Percentiles rank a stretch among this genome's conserved stretches.
These are phyloP conservation scores for Microdochium paspali DNA, from an alignment of 2,329 filamentous ascomycete genomes.

Conservation along the genomic window DNA sequence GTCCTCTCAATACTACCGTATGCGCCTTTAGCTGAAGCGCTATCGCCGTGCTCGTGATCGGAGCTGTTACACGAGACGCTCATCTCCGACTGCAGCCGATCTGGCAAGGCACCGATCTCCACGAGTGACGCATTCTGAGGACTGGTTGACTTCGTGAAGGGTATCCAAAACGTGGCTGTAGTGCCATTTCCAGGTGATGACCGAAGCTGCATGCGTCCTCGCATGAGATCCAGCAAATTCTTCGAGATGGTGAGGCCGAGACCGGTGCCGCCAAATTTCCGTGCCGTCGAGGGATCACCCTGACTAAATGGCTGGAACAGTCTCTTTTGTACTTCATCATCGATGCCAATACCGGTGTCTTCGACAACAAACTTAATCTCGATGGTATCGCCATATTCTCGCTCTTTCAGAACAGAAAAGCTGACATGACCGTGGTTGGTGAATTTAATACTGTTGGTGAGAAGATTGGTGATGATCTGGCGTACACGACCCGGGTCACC, in stretches of 20 bases:
- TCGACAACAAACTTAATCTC: conserved; percentile 64
- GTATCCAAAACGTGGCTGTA: conserved; percentile 67
- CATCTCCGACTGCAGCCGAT: conserved; percentile 54
- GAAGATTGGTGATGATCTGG: conserved; percentile 72
- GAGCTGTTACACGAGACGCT: conserved; percentile 60
- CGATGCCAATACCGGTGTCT: conserved; percentile 75
- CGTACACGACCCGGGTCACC: conserved; percentile 78
- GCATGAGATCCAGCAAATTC: conserved; percentile 72
- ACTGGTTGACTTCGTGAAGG: conserved; percentile 61
- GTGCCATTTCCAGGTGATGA: conserved; percentile 61
- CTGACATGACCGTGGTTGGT: conserved; percentile 59
- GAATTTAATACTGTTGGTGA: conserved; percentile 72
- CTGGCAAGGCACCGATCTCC: conserved; percentile 55
- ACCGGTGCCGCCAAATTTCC: conserved; percentile 71
- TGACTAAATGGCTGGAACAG: conserved; percentile 78
- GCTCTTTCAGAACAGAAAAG: conserved; percentile 54
- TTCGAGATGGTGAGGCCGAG: conserved; percentile 74
- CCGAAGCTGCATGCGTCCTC: conserved; percentile 61
- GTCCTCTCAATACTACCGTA: background rate
- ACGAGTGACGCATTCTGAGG: conserved; percentile 39
- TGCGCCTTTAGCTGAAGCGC: conserved; percentile 16
- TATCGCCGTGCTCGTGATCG: conserved; percentile 39
- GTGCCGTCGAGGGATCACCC: conserved; percentile 69
- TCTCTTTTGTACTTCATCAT: conserved; percentile 62
- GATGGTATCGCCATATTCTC: conserved; percentile 54